phyloP scores from a whole-genome alignment of 2,329 filamentous ascomycete species.

The Colletotrichum filicis region DNA sequence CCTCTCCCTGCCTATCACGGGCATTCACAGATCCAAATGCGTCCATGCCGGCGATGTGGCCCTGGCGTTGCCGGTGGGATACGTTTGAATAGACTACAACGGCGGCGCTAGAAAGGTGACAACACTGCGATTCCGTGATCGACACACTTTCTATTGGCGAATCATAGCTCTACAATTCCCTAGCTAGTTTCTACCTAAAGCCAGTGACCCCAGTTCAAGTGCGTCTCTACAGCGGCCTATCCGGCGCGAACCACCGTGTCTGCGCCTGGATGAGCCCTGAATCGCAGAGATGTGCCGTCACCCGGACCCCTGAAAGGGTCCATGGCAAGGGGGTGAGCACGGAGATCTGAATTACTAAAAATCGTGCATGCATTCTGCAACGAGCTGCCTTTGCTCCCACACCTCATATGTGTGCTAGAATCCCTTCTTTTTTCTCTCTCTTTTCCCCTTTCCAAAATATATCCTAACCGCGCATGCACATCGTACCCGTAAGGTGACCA shows the following conservation, averaged over 20 bases:
- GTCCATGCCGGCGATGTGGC: neutral
- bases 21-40: neutral
- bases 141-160: neutral
- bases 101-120: neutral
- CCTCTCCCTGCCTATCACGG: neutral
- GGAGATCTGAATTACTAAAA: conserved; percentile 12
- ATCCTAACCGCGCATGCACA: no score
- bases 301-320: neutral
- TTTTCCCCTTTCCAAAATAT: neutral
- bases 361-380: neutral
- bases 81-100: neutral
- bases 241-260: neutral
- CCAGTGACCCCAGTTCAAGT: neutral
- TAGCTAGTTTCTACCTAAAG: neutral
- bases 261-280: neutral
- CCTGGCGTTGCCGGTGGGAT: conserved; percentile 17
- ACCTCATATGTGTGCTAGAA: conserved; percentile 4
- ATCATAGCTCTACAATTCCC: neutral
- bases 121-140: neutral
- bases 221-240: neutral
- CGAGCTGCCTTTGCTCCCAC: neutral
- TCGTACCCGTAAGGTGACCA: no score
- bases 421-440: neutral
- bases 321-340: neutral
- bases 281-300: neutral